These are phyloP conservation scores for Oryza coarctata DNA, from an alignment of 176 grass and related monocot genomes.

Conservation along the genomic window DNA sequence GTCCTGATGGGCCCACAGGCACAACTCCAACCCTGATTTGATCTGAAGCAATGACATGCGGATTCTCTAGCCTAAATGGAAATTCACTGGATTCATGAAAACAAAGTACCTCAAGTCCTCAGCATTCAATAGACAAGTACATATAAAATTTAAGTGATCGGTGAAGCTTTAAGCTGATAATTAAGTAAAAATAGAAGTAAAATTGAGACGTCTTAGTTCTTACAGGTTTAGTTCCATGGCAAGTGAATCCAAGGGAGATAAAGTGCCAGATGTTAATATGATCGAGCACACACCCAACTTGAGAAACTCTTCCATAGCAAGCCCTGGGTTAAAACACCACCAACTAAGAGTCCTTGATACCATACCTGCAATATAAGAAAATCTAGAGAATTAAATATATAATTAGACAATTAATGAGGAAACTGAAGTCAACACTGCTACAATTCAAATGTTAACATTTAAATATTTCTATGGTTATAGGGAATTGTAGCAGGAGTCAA, in stretches of 20 bases:
- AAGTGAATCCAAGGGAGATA: constrained; percentile 90
- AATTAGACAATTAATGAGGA: constrained; percentile 5
- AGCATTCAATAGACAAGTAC: constrained; percentile 23
- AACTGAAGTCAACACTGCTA: neutral
- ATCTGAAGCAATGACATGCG: constrained; percentile 86
- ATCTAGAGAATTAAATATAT: constrained; percentile 24
- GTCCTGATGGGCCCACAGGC: constrained; percentile 81
- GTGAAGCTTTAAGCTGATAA: constrained; percentile 25
- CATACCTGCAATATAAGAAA: constrained; percentile 59
- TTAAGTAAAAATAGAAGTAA: constrained; percentile 31
- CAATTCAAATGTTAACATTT: constrained; percentile 1
- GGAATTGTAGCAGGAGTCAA: constrained; percentile 1
- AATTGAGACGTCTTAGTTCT: constrained; percentile 29
- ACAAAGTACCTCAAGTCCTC: constrained; percentile 27
- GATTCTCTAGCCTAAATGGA: constrained; percentile 95
- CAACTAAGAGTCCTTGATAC: constrained; percentile 86
- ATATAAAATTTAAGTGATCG: constrained; percentile 8
- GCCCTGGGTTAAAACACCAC: constrained; percentile 99
- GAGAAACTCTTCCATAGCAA: constrained; percentile 92
- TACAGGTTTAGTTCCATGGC: constrained; percentile 96
- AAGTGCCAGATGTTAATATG: constrained; percentile 98
- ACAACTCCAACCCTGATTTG: constrained; percentile 94
- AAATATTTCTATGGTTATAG: constrained; percentile 16
- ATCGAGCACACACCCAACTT: constrained; percentile 81
- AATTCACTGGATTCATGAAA: constrained; percentile 69